Conservation (phyloP, 257 asterid genomes). For the Misopates orontium region DNA sequence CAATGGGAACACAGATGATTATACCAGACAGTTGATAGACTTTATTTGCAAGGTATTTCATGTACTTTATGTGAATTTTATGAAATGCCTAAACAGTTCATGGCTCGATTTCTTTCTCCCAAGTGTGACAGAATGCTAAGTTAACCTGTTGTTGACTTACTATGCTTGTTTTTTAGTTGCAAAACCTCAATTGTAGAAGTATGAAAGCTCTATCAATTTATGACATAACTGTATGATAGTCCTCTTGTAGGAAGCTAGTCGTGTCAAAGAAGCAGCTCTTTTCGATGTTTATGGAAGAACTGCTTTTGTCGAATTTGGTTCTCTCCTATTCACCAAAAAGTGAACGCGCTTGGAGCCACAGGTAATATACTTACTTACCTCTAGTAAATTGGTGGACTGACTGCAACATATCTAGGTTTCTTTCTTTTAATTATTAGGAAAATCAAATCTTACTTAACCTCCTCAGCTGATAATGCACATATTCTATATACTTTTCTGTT, state of each 20-base stretch:
- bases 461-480: conserved; percentile 14
- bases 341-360: conserved; percentile 94
- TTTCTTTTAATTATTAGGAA: conserved; percentile 12
- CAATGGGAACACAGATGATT: not conserved
- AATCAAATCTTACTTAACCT: not conserved
- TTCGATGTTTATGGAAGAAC: conserved; percentile 63
- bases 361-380: conserved; percentile 41
- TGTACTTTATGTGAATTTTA: conserved; percentile 4
- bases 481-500: not conserved
- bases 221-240: not conserved
- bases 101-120: conserved; percentile 4
- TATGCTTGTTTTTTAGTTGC: conserved; percentile 8
- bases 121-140: conserved; percentile 1
- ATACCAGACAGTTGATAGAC: conserved; percentile 1
- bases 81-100: not conserved
- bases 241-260: conserved; percentile 61
- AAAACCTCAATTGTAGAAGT: too few species aligned
- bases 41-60: not conserved
- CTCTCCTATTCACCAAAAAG: conserved; percentile 88
- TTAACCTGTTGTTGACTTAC: conserved; percentile 5
- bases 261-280: conserved; percentile 49
- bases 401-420: not conserved
- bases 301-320: conserved; percentile 60
- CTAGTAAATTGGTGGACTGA: conserved; percentile 4
- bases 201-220: too few species aligned